A percentile compares a stretch with the other conserved stretches of the same genome.
phyloP scores from a whole-genome alignment of 2,329 filamentous ascomycete genomes.

The Elsinoe australis region DNA sequence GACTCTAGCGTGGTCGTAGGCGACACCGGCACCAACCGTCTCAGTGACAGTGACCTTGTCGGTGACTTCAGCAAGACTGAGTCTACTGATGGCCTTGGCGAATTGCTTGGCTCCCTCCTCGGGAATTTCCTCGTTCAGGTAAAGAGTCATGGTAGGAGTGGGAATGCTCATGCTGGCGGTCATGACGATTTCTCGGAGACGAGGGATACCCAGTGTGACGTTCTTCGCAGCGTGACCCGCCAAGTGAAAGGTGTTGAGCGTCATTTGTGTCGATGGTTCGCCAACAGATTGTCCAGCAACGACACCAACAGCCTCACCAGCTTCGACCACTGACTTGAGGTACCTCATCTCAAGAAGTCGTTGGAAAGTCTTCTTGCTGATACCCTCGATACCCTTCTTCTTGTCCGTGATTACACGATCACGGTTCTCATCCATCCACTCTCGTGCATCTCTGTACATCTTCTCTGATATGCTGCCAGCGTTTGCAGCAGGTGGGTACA shows the following conservation, averaged over 20 bases:
- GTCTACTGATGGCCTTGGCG: constrained; percentile 81
- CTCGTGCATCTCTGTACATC: constrained; percentile 63
- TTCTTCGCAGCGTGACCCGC: constrained; percentile 97
- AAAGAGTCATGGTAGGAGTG: constrained; percentile 82
- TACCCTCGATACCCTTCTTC: constrained; percentile 44
- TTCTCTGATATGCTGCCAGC: constrained; percentile 83
- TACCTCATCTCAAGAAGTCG: constrained; percentile 87
- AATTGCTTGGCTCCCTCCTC: constrained; percentile 66
- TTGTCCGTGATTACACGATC: constrained; percentile 53
- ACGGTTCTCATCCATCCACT: constrained; percentile 71
- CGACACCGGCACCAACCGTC: constrained; percentile 62
- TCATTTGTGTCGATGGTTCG: constrained; percentile 98
- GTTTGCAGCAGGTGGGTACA: constrained; percentile 67
- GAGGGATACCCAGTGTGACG: constrained; percentile 96
- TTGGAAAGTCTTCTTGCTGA: constrained; percentile 64
- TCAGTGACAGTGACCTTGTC: constrained; percentile 77
- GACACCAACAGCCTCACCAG: constrained; percentile 93
- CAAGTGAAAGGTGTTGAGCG: constrained; percentile 98
- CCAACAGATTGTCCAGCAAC: constrained; percentile 94
- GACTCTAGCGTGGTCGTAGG: constrained; percentile 66
- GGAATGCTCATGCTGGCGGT: constrained; percentile 84
- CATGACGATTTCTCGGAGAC: constrained; percentile 96
- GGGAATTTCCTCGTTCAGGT: constrained; percentile 64
- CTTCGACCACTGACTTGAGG: constrained; percentile 81
- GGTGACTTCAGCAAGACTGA: constrained; percentile 75